These are phyloP conservation scores for Colletotrichum orchidophilum DNA, from an alignment of 2,329 filamentous ascomycete genomes.

Conservation along the genomic window DNA sequence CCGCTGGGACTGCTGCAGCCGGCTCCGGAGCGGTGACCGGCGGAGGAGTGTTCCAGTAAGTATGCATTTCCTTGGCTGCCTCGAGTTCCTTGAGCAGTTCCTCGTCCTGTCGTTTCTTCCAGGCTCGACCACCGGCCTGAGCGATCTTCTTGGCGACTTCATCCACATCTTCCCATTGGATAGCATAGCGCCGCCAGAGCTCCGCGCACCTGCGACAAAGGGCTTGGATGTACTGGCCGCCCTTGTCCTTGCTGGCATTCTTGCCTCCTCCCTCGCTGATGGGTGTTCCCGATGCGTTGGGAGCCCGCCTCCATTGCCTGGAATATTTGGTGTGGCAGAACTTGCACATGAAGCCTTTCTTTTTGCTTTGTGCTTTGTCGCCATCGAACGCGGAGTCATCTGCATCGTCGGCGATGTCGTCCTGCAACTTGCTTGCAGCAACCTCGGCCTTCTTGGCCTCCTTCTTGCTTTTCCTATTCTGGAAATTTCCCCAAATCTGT, in stretches of 20 bases:
- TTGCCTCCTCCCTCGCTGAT: constrained; percentile 72
- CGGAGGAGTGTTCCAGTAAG: constrained; percentile 49
- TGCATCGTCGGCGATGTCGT: constrained; percentile 90
- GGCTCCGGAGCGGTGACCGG: constrained; percentile 40
- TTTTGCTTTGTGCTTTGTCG: constrained; percentile 81
- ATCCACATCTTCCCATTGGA: constrained; percentile 94
- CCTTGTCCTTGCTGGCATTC: constrained; percentile 80
- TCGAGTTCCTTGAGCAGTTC: constrained; percentile 82
- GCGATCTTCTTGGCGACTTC: constrained; percentile 90
- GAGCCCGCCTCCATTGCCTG: constrained; percentile 91
- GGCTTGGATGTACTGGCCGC: constrained; percentile 77
- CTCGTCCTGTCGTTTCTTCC: constrained; percentile 91
- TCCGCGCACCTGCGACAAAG: constrained; percentile 91
- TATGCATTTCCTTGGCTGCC: constrained; percentile 70
- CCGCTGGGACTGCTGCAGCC: constrained; percentile 42
- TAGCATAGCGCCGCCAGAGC: constrained; percentile 94
- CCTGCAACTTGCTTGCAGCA: constrained; percentile 78
- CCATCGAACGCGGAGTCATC: constrained; percentile 97
- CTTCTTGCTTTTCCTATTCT: constrained; percentile 89
- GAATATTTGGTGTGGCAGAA: constrained; percentile 86
- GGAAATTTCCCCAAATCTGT: constrained; percentile 89
- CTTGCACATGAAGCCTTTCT: constrained; percentile 90
- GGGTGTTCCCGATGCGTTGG: constrained; percentile 77
- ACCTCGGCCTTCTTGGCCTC: constrained; percentile 80
- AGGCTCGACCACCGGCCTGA: constrained; percentile 80